Percentiles rank a stretch among this genome's conserved stretches.
These are phyloP conservation scores for Pulveroboletus sp. DNA, from an alignment of 768 basidiomycete genomes.

Conservation along the genomic window DNA sequence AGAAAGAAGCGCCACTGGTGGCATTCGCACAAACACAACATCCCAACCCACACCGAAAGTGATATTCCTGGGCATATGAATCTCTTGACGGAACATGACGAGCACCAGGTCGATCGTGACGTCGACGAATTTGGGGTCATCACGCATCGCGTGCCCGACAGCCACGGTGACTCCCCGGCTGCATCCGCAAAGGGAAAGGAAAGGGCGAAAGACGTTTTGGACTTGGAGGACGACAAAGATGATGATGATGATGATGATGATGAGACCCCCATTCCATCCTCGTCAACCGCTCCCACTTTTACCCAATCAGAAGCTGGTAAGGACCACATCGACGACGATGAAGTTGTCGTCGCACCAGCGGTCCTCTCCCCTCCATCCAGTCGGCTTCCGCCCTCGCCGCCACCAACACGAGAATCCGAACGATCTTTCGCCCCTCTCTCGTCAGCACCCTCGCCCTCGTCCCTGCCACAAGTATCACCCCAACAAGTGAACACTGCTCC, in stretches of 20 bases:
- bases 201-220: conserved; percentile 24
- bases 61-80: conserved; percentile 12
- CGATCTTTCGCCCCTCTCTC: conserved; percentile 10
- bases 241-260: conserved; percentile 1
- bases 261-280: conserved; percentile 11
- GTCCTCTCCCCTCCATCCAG: conserved; percentile 6
- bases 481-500: conserved; percentile 16
- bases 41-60: conserved; percentile 12
- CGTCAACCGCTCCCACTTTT: conserved; percentile 11
- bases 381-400: conserved; percentile 10
- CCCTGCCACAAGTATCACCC: conserved; percentile 21
- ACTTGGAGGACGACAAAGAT: conserved; percentile 4
- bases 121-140: conserved; percentile 26
- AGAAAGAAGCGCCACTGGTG: conserved; percentile 25
- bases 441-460: conserved; percentile 10
- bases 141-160: conserved; percentile 26
- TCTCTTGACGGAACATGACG: conserved; percentile 23
- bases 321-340: conserved; percentile 13
- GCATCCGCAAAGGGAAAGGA: conserved; percentile 34
- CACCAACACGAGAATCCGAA: conserved; percentile 8
- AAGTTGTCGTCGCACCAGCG: conserved; percentile 21
- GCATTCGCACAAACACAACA: conserved; percentile 17
- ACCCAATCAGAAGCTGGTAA: neutral
- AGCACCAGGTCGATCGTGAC: conserved; percentile 26
- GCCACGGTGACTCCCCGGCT: conserved; percentile 22